These are phyloP conservation scores for Corynespora cassiicola DNA, from an alignment of 2,329 filamentous ascomycete species.

Conservation along the genomic window DNA sequence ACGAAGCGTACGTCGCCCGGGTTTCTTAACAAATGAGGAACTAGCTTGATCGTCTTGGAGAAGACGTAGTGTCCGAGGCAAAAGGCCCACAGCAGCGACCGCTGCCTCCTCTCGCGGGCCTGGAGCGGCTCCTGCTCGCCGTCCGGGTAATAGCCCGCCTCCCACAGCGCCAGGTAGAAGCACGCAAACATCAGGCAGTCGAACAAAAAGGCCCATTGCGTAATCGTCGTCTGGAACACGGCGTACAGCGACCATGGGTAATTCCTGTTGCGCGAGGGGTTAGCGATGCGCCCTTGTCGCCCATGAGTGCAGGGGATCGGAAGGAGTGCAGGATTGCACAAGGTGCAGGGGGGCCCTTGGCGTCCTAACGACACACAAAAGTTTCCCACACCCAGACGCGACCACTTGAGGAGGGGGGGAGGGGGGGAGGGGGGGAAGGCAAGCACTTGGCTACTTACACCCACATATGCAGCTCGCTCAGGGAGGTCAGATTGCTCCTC, in stretches of 20 bases:
- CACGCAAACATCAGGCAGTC: slow-evolving; percentile 61
- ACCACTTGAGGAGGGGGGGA: too few relatives aligned
- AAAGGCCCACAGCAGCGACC: slow-evolving; percentile 36
- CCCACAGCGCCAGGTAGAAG: slow-evolving; percentile 38
- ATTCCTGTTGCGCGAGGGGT: slow-evolving; percentile 62
- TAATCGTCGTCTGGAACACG: slow-evolving; percentile 89
- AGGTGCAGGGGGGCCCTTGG: too few relatives aligned
- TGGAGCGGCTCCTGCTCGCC: slow-evolving; percentile 20
- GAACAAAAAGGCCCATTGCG: slow-evolving; percentile 80
- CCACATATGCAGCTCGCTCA: slow-evolving; percentile 85
- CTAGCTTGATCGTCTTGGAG: slow-evolving; percentile 89
- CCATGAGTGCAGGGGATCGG: too few relatives aligned
- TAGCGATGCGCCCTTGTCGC: slow-evolving; percentile 28
- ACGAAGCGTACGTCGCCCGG: slow-evolving; percentile 81
- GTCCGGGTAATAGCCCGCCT: slow-evolving; percentile 35
- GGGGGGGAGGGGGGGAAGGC: not conserved
- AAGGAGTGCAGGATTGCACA: too few relatives aligned
- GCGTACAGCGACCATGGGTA: slow-evolving; percentile 95
- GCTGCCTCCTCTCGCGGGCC: slow-evolving; percentile 29
- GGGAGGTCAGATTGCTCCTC: slow-evolving; percentile 93
- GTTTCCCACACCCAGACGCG: too few relatives aligned
- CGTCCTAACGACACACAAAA: slow-evolving; percentile 11
- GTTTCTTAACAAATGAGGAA: slow-evolving; percentile 85
- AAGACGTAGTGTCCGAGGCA: slow-evolving; percentile 64
- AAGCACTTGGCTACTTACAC: slow-evolving; percentile 65